Evolutionary conservation across 495 filamentous ascomycete genomes (phyloP), one percentile per base, ranked within the genome.

Genomic region (Physcia stellaris): DNA sequence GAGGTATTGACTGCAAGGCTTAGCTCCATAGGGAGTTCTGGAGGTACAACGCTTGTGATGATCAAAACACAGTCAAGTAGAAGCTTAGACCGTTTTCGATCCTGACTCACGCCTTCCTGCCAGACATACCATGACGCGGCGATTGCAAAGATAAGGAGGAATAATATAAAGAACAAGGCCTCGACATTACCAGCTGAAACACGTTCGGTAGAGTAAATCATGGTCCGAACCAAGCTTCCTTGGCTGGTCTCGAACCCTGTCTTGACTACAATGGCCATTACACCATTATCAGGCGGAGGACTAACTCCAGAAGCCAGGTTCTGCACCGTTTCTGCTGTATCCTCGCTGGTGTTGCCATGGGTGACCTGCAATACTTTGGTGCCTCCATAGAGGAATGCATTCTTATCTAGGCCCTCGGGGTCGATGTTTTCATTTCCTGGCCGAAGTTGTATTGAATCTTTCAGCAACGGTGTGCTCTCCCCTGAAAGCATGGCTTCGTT

Each of bases 51-150:
- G 53, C 85, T 94, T 15, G 90, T 99, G 46, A 96, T 71, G 50
- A 99, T 99, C 42, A 99, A 73, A 49, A 99, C 77, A 60, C 90
- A 99, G 59, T 99, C 90, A 37, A 99, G 75, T 41, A 99, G 71
- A 22, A 99, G 71, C 71, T 99, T 99, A 16, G 86, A 94, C 41
- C 90, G 77, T 68, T 96, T 95, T 50, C 90, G 79, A 56, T 96
- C 88, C 63, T 79, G 80, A 39, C 69, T 61, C 26, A 96, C 87
- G 61, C 90, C 90, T 59, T 99, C 88, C 42, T 86, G 75, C 90
- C 90, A 99, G 34, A 99, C 90, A 56, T 99, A 99, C 90, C 92
- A 96, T n/a, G 88, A 92, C 23, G 90, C 90, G 39, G 90, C 90
- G 56, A 99, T 69, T 46, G 90, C 90, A 63, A 99, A 99, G 49